Evolutionary conservation across 306 rosid genomes (phyloP), one percentile per base, ranked within the genome.

Genomic region (Inga laurina): DNA sequence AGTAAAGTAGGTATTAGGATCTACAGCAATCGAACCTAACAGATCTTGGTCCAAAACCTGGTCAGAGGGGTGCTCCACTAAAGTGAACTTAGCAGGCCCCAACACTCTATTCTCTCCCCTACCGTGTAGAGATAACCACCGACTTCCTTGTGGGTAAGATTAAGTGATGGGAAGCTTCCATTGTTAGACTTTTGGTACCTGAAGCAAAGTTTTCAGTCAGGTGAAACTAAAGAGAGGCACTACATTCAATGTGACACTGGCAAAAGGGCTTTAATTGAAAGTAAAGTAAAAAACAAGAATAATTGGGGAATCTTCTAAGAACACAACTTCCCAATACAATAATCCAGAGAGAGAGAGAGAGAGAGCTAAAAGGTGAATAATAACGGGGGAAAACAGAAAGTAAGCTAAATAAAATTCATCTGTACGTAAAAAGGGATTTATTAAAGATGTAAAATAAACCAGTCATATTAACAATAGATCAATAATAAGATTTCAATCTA

Each of bases 111-210:
- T 96, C 81, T 96, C 98, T 96, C 99, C 59, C 99, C 88, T n/a
- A 96, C 97, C 0, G 98, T 96, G 90, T 96, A 96, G 91, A 95
- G 93, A 77, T 98, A 95, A 45, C 99, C 99, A 80, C 99, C 99
- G 16, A 96, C 99, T 87, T 96, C 99, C 88, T 94, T 94, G 86
- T 96, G 99, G 11, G 99, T 92, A 43, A 92, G 93, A 72, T 87
- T 94, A 80, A 96, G 92, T 14, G 99, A 92, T 76, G 99, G 99
- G 72, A 96, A 96, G 85, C 81, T 94, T 71, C 99, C 99, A 24
- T 89, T 89, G 85, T 96, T 90, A 48, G 91, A 88, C 71, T 85
- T 80, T 82, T 94, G 99, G 81, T 92, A 89, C 92, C 99, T 94
- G 84, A 61, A 81, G 81, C 75, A 65, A 86, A 81, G 86, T 82